A percentile compares a stretch with the other conserved stretches of the same genome.
Evolutionary conservation across 2,329 filamentous ascomycete species (phyloP).

Genomic region (Pseudopithomyces maydicus): DNA sequence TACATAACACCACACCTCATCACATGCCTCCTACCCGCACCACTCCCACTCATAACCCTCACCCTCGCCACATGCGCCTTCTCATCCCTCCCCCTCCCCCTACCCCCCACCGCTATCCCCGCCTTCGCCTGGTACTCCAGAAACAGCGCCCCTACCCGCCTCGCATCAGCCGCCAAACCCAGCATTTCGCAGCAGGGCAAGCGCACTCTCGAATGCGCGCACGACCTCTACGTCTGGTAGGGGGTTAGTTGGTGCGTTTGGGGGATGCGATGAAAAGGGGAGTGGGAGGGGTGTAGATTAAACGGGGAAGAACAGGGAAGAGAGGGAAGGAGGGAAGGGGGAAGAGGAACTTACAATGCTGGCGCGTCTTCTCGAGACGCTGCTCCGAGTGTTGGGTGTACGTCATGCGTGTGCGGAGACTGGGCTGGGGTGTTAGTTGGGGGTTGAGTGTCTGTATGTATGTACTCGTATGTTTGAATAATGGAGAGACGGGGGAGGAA

Average conservation of each 20-base stretch:
- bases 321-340: no score
- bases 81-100: not conserved
- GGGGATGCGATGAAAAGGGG: no score
- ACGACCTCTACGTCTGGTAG: constrained; percentile 52
- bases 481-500: no score
- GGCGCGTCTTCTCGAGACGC: constrained; percentile 72
- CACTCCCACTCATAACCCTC: not conserved
- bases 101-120: not conserved
- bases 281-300: no score
- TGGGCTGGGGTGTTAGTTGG: constrained; percentile 40
- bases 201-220: constrained; percentile 55
- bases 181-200: constrained; percentile 46
- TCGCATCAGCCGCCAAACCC: constrained; percentile 32
- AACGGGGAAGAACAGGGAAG: no score
- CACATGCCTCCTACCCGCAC: constrained; percentile 11
- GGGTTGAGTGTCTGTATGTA: no score
- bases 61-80: not conserved
- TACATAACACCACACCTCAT: constrained; percentile 26
- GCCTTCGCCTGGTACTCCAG: constrained; percentile 17
- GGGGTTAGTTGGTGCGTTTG: constrained; percentile 3
- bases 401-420: constrained; percentile 77
- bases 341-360: constrained; percentile 69
- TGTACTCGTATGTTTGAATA: no score
- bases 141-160: constrained; percentile 29
- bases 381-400: constrained; percentile 78